Percentiles rank a stretch among this genome's conserved stretches.
phyloP scores from a whole-genome alignment of 2,329 filamentous ascomycete species.

The Drechslera avenae region DNA sequence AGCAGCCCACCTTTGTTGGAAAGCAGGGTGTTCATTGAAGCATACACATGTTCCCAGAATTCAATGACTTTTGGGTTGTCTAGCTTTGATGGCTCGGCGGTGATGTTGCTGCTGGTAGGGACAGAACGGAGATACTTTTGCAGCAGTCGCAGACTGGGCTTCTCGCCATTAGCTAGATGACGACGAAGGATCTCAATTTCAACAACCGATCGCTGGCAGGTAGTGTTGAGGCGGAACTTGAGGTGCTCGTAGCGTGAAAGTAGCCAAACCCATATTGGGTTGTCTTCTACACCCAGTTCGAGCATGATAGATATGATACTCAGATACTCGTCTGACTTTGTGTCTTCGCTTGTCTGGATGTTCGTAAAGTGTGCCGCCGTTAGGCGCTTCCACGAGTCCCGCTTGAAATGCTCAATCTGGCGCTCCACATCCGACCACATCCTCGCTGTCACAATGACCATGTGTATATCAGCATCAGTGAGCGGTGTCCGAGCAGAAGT shows the following conservation, averaged over 20 bases:
- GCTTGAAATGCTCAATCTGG: constrained; percentile 85
- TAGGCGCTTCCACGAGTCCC: constrained; percentile 84
- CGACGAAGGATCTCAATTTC: constrained; percentile 91
- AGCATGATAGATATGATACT: constrained; percentile 86
- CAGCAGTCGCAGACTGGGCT: constrained; percentile 70
- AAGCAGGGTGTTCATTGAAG: constrained; percentile 74
- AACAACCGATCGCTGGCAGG: constrained; percentile 83
- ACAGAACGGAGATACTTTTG: constrained; percentile 79
- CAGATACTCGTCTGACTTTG: constrained; percentile 80
- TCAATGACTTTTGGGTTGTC: constrained; percentile 83
- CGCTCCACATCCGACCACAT: constrained; percentile 96
- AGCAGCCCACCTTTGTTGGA: constrained; percentile 77
- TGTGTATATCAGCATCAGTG: constrained; percentile 79
- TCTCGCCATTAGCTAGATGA: constrained; percentile 74
- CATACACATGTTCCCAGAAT: constrained; percentile 87
- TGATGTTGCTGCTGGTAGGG: constrained; percentile 65
- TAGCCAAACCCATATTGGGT: constrained; percentile 96
- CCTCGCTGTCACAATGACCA: constrained; percentile 83
- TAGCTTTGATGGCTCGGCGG: constrained; percentile 62
- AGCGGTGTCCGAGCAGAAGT: constrained; percentile 60
- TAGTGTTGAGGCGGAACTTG: constrained; percentile 79
- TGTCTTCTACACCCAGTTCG: constrained; percentile 94
- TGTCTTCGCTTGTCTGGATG: constrained; percentile 54
- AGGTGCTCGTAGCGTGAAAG: constrained; percentile 86
- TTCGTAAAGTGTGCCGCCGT: constrained; percentile 66